A percentile compares a stretch with the other conserved stretches of the same genome.
Conservation (phyloP, 305 asterid species). For the Fraxinus ornus region DNA sequence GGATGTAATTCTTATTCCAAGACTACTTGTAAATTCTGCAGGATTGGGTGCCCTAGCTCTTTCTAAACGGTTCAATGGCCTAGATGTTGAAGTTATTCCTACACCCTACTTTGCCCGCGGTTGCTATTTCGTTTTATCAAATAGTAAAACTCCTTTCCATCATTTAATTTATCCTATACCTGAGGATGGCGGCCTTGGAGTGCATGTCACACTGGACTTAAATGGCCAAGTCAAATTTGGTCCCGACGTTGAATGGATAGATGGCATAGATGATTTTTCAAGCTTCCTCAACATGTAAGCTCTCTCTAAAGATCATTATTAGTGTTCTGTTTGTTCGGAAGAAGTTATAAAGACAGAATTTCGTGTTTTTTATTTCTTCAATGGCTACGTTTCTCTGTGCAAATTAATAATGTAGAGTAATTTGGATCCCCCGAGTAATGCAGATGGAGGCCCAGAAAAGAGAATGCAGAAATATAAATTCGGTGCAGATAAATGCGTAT, state of each 20-base stretch:
- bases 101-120: conserved; percentile 73
- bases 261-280: conserved; percentile 58
- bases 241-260: conserved; percentile 89
- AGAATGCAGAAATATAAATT: background rate
- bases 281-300: conserved; percentile 69
- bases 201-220: conserved; percentile 83
- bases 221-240: conserved; percentile 81
- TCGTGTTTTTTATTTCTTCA: background rate
- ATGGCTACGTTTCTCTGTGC: background rate
- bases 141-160: conserved; percentile 42
- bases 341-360: background rate
- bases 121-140: conserved; percentile 71
- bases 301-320: conserved; percentile 3
- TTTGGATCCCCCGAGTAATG: background rate
- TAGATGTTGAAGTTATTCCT: conserved; percentile 38
- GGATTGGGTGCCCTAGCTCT: conserved; percentile 72
- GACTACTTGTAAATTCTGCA: conserved; percentile 69
- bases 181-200: conserved; percentile 93
- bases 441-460: background rate
- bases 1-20: conserved; percentile 65
- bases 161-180: conserved; percentile 88
- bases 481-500: background rate
- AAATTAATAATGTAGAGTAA: background rate
- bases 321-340: background rate
- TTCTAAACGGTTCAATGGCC: conserved; percentile 48